A percentile compares a stretch with the other conserved stretches of the same genome.
phyloP scores from a whole-genome alignment of 2,329 filamentous ascomycete species.

The Didymella pomorum region DNA sequence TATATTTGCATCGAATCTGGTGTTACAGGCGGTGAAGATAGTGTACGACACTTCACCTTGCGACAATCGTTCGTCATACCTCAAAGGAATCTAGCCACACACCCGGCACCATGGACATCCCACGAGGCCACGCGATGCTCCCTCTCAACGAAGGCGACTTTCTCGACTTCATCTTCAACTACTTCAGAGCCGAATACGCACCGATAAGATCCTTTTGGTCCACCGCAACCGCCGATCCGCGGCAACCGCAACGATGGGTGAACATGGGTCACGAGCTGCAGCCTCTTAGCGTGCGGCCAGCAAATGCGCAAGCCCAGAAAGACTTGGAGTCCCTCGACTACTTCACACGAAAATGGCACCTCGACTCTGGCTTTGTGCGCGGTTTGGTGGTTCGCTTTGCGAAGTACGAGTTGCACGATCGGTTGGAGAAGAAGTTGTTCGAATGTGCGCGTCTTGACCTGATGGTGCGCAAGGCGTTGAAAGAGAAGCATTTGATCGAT shows the following conservation, averaged over 20 bases:
- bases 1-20: too few species aligned
- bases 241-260: constrained; percentile 42
- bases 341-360: constrained; percentile 42
- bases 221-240: constrained; percentile 46
- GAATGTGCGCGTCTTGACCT: constrained; percentile 45
- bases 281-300: constrained; percentile 41
- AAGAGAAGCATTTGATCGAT: constrained; percentile 50
- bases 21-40: background rate
- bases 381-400: constrained; percentile 46
- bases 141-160: constrained; percentile 46
- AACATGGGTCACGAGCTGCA: constrained; percentile 47
- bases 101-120: constrained; percentile 41
- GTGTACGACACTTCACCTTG: background rate
- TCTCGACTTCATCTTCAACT: constrained; percentile 48
- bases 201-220: constrained; percentile 49
- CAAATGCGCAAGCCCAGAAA: constrained; percentile 49
- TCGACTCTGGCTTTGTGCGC: constrained; percentile 43
- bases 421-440: constrained; percentile 49
- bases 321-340: constrained; percentile 47
- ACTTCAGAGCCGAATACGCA: constrained; percentile 50
- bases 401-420: constrained; percentile 47
- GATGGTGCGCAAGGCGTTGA: constrained; percentile 49
- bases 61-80: background rate
- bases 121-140: constrained; percentile 42
- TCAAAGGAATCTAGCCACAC: background rate